phyloP scores from a whole-genome alignment of 73 alveolate genomes.

The Paramecium sonneborni region DNA sequence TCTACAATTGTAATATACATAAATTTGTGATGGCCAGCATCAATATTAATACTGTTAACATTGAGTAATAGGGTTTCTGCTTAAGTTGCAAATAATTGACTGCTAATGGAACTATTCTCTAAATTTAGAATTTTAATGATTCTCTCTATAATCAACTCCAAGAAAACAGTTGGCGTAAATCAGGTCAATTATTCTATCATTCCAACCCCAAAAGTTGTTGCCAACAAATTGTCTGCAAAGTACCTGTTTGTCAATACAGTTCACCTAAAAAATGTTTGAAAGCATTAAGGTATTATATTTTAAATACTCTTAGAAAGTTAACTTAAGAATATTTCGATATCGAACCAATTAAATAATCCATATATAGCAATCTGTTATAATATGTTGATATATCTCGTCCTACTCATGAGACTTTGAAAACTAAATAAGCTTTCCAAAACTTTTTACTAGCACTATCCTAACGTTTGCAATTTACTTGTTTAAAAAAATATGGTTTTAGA shows the following conservation, averaged over 20 bases:
- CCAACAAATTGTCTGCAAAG: neutral
- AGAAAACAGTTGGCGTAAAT: neutral
- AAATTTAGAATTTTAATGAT: neutral
- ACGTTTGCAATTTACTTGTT: neutral
- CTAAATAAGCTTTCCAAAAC: neutral
- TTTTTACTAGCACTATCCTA: neutral
- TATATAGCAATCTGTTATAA: neutral
- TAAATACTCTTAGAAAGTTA: neutral
- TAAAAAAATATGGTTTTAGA: neutral
- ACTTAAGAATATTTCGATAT: neutral
- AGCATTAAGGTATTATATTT: neutral
- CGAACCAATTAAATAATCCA: neutral
- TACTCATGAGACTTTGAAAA: neutral
- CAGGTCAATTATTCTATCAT: neutral
- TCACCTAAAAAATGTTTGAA: neutral
- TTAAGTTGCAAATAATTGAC: neutral
- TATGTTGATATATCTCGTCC: constrained; percentile 8
- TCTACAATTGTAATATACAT: constrained; percentile 5
- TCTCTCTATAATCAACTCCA: neutral
- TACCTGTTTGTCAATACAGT: neutral
- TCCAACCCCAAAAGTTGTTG: neutral
- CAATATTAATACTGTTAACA: neutral
- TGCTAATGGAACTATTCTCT: neutral
- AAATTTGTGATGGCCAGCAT: constrained; percentile 8
- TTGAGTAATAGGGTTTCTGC: neutral